Percentiles rank a stretch among this genome's conserved stretches.
phyloP scores from a whole-genome alignment of 2,329 filamentous ascomycete species.

The Calonectria ilicicola region DNA sequence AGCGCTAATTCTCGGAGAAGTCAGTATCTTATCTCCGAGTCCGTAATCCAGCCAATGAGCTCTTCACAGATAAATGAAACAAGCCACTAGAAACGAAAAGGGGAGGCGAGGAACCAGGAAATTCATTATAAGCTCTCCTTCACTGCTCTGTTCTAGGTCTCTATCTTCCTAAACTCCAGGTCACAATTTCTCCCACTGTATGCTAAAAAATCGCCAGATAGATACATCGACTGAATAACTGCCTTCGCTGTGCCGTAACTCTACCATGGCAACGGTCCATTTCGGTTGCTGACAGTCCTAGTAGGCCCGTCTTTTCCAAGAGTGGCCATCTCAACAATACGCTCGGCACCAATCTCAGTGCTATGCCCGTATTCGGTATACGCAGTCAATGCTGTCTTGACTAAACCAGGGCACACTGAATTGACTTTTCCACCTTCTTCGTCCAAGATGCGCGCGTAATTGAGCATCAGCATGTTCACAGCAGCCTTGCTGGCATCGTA shows the following conservation, averaged over 20 bases:
- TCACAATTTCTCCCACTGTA: not conserved
- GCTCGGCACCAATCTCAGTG: constrained; percentile 44
- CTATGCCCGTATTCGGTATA: constrained; percentile 26
- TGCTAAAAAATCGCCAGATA: not conserved
- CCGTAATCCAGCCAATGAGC: not conserved
- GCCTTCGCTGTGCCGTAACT: not conserved
- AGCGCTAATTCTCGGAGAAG: not conserved
- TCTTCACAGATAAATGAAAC: not conserved
- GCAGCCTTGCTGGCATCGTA: constrained; percentile 58
- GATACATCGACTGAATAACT: not conserved
- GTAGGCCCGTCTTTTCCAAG: constrained; percentile 44
- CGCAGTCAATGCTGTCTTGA: constrained; percentile 45
- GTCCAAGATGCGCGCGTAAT: constrained; percentile 46
- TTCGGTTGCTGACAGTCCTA: constrained; percentile 40
- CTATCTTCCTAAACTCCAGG: not conserved
- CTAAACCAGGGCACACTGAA: constrained; percentile 51
- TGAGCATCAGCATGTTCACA: constrained; percentile 53
- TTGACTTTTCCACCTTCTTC: constrained; percentile 48
- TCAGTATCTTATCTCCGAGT: not conserved
- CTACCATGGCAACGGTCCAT: constrained; percentile 39
- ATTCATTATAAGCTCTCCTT: too few relatives aligned
- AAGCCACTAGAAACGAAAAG: too few relatives aligned
- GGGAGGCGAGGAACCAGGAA: too few relatives aligned
- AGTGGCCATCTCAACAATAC: constrained; percentile 47
- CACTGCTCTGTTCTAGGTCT: not conserved